phyloP scores from a whole-genome alignment of 495 filamentous ascomycete genomes.

The Physcia stellaris region DNA sequence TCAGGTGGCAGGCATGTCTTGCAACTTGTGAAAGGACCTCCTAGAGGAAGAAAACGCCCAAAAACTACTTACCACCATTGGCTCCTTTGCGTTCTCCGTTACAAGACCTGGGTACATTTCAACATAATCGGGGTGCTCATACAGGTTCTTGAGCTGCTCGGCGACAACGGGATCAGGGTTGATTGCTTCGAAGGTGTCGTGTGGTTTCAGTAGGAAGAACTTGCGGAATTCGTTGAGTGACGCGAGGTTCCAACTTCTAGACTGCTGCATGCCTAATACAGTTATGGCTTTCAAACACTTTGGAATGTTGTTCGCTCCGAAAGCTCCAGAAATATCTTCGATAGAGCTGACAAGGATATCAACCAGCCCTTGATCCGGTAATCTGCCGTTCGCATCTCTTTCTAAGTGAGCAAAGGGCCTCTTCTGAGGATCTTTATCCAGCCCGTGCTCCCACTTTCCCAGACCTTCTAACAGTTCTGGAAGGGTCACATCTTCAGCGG shows the following conservation, averaged over 20 bases:
- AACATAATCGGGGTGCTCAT: conserved; percentile 44
- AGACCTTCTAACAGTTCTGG: conserved; percentile 40
- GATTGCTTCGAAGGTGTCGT: conserved; percentile 48
- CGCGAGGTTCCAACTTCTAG: conserved; percentile 44
- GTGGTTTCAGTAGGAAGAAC: conserved; percentile 42
- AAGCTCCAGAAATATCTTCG: conserved; percentile 46
- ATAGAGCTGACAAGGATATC: conserved; percentile 43
- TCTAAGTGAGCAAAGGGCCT: conserved; percentile 45
- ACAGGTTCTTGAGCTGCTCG: conserved; percentile 36
- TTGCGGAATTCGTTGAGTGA: conserved; percentile 51
- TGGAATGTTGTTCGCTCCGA: conserved; percentile 46
- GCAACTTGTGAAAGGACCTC: background rate
- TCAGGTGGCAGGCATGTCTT: background rate
- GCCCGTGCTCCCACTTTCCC: conserved; percentile 32
- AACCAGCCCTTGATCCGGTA: conserved; percentile 50
- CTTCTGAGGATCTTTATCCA: conserved; percentile 37
- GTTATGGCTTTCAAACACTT: conserved; percentile 43
- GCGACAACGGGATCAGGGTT: conserved; percentile 46
- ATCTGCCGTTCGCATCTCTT: conserved; percentile 40
- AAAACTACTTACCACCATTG: too few species aligned
- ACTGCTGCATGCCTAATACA: conserved; percentile 43
- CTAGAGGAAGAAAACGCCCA: background rate
- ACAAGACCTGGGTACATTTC: conserved; percentile 52
- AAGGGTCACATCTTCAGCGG: conserved; percentile 36
- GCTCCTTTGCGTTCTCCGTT: conserved; percentile 37